Evolutionary conservation across 306 rosid species (phyloP), one percentile per base, ranked within the genome.

Genomic region (Nissolia schottii): DNA sequence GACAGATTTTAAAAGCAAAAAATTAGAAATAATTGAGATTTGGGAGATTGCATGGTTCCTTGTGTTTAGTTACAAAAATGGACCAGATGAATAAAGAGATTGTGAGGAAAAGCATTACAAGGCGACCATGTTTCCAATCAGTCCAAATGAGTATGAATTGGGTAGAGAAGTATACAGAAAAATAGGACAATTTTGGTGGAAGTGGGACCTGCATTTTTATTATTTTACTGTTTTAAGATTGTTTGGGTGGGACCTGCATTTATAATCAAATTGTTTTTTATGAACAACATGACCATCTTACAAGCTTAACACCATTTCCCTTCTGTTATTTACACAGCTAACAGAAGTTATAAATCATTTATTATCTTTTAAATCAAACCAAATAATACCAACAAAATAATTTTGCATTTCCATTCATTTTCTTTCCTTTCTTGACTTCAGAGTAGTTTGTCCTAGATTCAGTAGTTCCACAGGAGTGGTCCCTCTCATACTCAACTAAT

Each of bases 341-440:
- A 38, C 12, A 24, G 12, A 59, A 25, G 56, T 25, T 48, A 51
- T 15, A 57, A 29, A 59, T 45, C 49, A 12, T 29, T 14, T 29
- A 6, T 29, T 19, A 29, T 58, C 51, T 73, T 34, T 62, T 19
- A 22, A 14, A 41, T 22, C 3, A 73, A 74, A 28, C 20, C 38
- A 54, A 45, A 28, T 22, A 50, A 64, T 27, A 54, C 29, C 25
- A 75, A 41, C 22, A 50, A 13, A 31, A 25, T 60, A 61, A 61
- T 9, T 59, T 32, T 23, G 63, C 53, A 63, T 34, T 27, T 74
- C 51, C 40, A 7, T 25, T 35, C 8, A n/a, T n/a, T n/a, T n/a
- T n/a, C 19, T 43, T 59, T 58, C 60, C 77, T 34, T 43, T 72
- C 61, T 29, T 10, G 3, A 55, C 9, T 67, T 67, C 46, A 69